These are phyloP conservation scores for Colletotrichum sidae DNA, from an alignment of 2,329 filamentous ascomycete genomes.

Conservation along the genomic window DNA sequence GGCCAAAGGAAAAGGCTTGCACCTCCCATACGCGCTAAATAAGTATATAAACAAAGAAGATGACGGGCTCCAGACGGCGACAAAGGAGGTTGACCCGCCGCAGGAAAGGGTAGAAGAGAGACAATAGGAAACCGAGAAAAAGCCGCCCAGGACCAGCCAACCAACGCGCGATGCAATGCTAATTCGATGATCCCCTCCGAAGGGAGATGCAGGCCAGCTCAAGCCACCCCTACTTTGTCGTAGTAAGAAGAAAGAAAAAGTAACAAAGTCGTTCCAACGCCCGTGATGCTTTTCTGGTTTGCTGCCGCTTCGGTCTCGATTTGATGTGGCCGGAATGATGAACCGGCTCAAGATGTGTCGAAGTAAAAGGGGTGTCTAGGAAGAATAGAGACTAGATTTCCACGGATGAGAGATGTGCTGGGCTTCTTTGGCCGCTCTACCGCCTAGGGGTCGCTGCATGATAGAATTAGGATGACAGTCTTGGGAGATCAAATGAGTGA, in stretches of 20 bases:
- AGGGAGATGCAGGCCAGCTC: constrained; percentile 30
- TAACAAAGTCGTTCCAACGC: constrained; percentile 1
- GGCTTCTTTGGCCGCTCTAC: constrained; percentile 24
- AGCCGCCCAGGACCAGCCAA: not conserved
- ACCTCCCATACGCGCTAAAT: constrained; percentile 12
- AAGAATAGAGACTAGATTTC: not conserved
- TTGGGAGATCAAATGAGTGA: not conserved
- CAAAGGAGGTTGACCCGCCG: not conserved
- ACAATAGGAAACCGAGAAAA: constrained; percentile 1
- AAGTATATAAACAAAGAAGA: constrained; percentile 3
- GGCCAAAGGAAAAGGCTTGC: constrained; percentile 10
- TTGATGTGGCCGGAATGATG: not conserved
- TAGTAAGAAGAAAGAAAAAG: constrained; percentile 2
- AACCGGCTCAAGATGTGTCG: constrained; percentile 4
- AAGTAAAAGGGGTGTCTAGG: not conserved
- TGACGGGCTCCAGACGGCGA: not conserved
- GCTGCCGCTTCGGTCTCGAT: constrained; percentile 7
- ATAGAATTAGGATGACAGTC: constrained; percentile 1
- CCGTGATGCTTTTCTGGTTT: not conserved
- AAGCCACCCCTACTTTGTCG: constrained; percentile 12
- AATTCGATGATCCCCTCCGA: not conserved
- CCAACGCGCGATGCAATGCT: constrained; percentile 31
- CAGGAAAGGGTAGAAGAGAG: not conserved
- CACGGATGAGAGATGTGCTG: not conserved
- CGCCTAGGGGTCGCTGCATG: constrained; percentile 40